Evolutionary conservation across 208 protist genomes (phyloP), one percentile per base, ranked within the genome.

Genomic region (Acanthamoeba pearcei): DNA sequence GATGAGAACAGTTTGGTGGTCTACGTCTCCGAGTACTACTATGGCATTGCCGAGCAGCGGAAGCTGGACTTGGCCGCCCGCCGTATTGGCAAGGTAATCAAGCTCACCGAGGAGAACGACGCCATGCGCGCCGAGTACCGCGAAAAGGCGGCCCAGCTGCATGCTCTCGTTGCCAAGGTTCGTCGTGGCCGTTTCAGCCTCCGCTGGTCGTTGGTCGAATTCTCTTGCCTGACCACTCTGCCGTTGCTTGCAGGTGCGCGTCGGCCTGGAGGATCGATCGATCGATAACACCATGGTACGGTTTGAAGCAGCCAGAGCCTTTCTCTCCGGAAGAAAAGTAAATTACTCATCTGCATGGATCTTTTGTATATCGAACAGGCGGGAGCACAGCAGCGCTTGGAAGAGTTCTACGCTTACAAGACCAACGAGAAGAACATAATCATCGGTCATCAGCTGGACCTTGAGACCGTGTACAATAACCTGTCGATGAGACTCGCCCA

Each of bases 401-500:
- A 89, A 42, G 89, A 90, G 10, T 96, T 96, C 55, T 60, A 95
- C 78, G 93, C 57, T 1, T 96, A 96, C 68, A 72, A 95, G 35
- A 76, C 76, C 32, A 49, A 93, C 13, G 70, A 96, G 24, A 96
- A 96, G 72, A 88, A 85, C 46, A 57, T 60, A 38, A 92, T 95
- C 1, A 64, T 91, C 19, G 29, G 42, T 13, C 64, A 91, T 17
- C 92, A 96, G 22, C 83, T 95, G 35, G 51, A 96, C n/a, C 86
- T 96, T 1, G 95, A 96, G 70, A 72, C 92, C n/a, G 60, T 95
- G 29, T 96, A 76, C 68, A 96, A 94, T 64, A 96, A 82, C 35
- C 32, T 96, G 62, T 17, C 85, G 24, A 96, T 72, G 29, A 78
- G 83, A 9, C 85, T 96, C 19, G 91, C 86, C 27, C 55, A 95